Conservation (phyloP, 2,329 filamentous ascomycete species). For the Lomentospora prolificans region DNA sequence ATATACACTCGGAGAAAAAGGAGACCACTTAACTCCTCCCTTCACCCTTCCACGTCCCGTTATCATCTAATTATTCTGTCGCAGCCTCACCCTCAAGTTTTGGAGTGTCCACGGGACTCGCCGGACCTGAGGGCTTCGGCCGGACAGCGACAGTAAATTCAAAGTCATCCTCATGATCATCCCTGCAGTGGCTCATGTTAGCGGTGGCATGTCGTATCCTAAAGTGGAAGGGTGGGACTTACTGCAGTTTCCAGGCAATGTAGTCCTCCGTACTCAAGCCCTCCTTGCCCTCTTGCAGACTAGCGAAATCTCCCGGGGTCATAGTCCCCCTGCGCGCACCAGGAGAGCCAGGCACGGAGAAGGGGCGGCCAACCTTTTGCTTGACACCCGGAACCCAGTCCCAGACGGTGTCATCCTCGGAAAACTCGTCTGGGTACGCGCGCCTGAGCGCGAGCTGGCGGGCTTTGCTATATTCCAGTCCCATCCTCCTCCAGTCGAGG, state of each 20-base stretch:
- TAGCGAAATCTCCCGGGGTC: slow-evolving; percentile 97
- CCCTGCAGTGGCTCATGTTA: too few species aligned
- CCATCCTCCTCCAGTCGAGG: slow-evolving; percentile 98
- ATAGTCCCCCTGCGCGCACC: slow-evolving; percentile 92
- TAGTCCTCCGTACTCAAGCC: slow-evolving; percentile 94
- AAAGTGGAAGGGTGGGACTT: slow-evolving; percentile 37
- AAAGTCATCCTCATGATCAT: slow-evolving; percentile 78
- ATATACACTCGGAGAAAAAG: too few species aligned
- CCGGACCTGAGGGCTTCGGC: slow-evolving; percentile 29
- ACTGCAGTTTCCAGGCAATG: slow-evolving; percentile 96
- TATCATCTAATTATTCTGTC: too few species aligned
- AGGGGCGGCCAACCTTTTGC: slow-evolving; percentile 87
- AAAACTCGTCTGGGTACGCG: slow-evolving; percentile 83
- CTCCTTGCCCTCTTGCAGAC: slow-evolving; percentile 86
- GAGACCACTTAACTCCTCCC: too few species aligned
- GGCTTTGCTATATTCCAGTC: slow-evolving; percentile 97
- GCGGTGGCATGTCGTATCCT: too few species aligned
- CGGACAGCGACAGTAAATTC: slow-evolving; percentile 50
- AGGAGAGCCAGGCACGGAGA: slow-evolving; percentile 89
- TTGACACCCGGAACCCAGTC: slow-evolving; percentile 89
- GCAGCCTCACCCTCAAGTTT: neutral
- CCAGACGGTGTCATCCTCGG: slow-evolving; percentile 69
- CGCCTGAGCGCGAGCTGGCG: slow-evolving; percentile 82
- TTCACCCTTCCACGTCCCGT: neutral
- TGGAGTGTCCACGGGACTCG: slow-evolving; percentile 12